A percentile compares a stretch with the other conserved stretches of the same genome.
phyloP scores from a whole-genome alignment of 768 basidiomycete genomes.

The Xerocomellus amylosporus region DNA sequence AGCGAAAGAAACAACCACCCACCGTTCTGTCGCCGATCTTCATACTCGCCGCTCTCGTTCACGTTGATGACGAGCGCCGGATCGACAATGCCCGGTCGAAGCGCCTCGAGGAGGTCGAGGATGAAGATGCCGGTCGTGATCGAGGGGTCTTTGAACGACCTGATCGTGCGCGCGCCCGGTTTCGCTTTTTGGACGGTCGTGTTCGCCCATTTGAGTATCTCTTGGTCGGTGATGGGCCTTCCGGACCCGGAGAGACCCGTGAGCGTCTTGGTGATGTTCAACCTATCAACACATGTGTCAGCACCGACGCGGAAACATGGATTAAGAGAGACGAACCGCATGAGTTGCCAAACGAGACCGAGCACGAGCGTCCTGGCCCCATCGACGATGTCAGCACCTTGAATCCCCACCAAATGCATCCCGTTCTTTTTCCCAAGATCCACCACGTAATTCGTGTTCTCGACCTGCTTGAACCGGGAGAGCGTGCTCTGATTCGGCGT shows the following conservation, averaged over 20 bases:
- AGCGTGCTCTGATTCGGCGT: constrained; percentile 81
- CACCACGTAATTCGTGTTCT: constrained; percentile 96
- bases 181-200: constrained; percentile 75
- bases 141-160: constrained; percentile 92
- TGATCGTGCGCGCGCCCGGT: constrained; percentile 57
- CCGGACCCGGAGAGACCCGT: constrained; percentile 68
- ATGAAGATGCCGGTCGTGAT: constrained; percentile 90
- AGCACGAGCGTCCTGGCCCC: constrained; percentile 90
- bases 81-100: constrained; percentile 94
- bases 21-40: constrained; percentile 93
- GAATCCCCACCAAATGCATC: constrained; percentile 96
- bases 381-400: constrained; percentile 96
- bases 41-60: constrained; percentile 62
- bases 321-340: constrained; percentile 56
- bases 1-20: constrained; percentile 29
- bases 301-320: neutral
- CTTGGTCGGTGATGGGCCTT: constrained; percentile 82
- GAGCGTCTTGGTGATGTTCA: constrained; percentile 91
- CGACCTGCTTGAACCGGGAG: constrained; percentile 95
- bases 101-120: constrained; percentile 86
- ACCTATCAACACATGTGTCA: constrained; percentile 35
- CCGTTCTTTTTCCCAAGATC: constrained; percentile 91
- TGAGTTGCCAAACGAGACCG: constrained; percentile 96
- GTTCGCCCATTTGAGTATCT: constrained; percentile 97
- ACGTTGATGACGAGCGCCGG: constrained; percentile 73